Conservation (phyloP, 768 basidiomycete genomes). For the Leccinum ochraceum region DNA sequence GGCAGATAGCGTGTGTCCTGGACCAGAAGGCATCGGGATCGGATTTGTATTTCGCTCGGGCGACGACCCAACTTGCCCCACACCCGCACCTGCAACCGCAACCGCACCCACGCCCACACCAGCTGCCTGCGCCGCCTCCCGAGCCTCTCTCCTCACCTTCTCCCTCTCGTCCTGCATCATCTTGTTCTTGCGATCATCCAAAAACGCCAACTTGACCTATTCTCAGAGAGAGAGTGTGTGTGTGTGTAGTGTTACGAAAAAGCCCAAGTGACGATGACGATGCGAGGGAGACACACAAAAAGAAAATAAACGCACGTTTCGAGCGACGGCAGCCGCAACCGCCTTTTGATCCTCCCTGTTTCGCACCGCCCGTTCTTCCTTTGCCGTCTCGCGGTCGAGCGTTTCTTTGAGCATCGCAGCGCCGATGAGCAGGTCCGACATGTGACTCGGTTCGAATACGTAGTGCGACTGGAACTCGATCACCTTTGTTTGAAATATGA, state of each 20-base stretch:
- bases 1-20: constrained; percentile 18
- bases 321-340: constrained; percentile 50
- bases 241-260: not conserved
- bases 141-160: constrained; percentile 46
- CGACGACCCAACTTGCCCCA: not conserved
- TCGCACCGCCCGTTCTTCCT: constrained; percentile 48
- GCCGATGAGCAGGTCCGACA: constrained; percentile 62
- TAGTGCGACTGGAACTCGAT: constrained; percentile 75
- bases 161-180: constrained; percentile 59
- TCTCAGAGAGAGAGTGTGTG: not conserved
- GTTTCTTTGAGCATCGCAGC: constrained; percentile 65
- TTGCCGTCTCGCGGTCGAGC: constrained; percentile 49
- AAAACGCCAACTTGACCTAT: constrained; percentile 76
- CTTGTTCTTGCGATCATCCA: constrained; percentile 74
- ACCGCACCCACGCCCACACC: not conserved
- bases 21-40: constrained; percentile 25
- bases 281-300: not conserved
- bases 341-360: constrained; percentile 61
- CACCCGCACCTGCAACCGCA: not conserved
- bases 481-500: constrained; percentile 44
- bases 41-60: constrained; percentile 1
- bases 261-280: not conserved
- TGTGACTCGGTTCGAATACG: constrained; percentile 51
- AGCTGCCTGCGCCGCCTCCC: constrained; percentile 28
- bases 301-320: constrained; percentile 45